phyloP scores from a whole-genome alignment of 441 rosid genomes.

The Euphorbia celastroides region DNA sequence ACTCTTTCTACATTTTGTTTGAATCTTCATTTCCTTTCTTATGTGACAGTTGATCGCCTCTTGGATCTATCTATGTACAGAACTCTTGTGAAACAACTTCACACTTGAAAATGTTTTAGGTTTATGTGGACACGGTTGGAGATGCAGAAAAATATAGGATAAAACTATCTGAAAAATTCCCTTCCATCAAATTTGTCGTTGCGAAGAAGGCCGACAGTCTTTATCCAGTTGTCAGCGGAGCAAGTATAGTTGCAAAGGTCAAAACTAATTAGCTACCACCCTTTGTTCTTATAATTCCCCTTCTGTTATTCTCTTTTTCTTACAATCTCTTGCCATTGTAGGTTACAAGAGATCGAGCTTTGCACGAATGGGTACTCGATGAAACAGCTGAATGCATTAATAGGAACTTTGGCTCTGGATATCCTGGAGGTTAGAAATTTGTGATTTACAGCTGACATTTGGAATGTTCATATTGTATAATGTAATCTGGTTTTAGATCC shows the following conservation, averaged over 20 bases:
- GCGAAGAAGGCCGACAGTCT: slow-evolving; percentile 97
- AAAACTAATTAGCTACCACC: neutral
- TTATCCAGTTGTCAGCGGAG: slow-evolving; percentile 92
- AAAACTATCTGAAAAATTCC: slow-evolving; percentile 72
- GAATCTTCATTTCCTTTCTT: no score
- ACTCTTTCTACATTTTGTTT: no score
- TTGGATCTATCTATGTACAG: no score
- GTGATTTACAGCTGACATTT: neutral
- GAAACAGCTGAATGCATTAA: slow-evolving; percentile 68
- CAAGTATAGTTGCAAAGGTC: slow-evolving; percentile 96
- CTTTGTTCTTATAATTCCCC: neutral
- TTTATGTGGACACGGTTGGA: slow-evolving; percentile 87
- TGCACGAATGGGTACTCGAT: slow-evolving; percentile 72
- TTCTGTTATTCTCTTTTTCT: slow-evolving; percentile 7
- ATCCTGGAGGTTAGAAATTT: slow-evolving; percentile 73
- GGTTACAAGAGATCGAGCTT: slow-evolving; percentile 92
- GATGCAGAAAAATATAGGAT: slow-evolving; percentile 79
- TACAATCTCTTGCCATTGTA: slow-evolving; percentile 22
- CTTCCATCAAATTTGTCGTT: slow-evolving; percentile 77
- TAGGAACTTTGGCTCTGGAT: slow-evolving; percentile 87
- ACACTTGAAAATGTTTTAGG: slow-evolving; percentile 45
- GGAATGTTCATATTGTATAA: neutral
- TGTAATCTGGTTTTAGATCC: slow-evolving; percentile 52
- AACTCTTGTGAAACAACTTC: no score
- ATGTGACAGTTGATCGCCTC: no score